These are phyloP conservation scores for Ascochyta viciae-villosae DNA, from an alignment of 2,329 filamentous ascomycete genomes.

Conservation along the genomic window DNA sequence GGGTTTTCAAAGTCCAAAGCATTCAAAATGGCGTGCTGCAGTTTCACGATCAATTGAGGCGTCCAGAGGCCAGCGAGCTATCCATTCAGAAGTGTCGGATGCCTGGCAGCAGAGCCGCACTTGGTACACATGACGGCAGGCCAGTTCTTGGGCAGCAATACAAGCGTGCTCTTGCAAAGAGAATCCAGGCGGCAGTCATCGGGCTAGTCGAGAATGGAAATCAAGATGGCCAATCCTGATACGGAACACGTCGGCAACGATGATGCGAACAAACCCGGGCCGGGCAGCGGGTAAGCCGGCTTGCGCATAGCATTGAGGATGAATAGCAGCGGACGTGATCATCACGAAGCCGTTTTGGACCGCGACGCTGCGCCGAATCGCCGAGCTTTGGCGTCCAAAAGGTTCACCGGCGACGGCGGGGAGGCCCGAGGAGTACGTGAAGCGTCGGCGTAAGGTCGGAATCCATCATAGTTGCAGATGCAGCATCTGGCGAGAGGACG, in stretches of 20 bases:
- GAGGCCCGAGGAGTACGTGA: neutral
- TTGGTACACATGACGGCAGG: neutral
- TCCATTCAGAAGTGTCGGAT: conserved; percentile 3
- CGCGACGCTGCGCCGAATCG: conserved; percentile 8
- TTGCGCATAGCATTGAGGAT: neutral
- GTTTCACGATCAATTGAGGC: neutral
- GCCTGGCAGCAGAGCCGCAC: conserved; percentile 10
- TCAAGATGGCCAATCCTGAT: neutral
- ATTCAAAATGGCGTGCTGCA: neutral
- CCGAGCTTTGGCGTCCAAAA: conserved; percentile 15
- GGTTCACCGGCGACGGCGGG: conserved; percentile 14
- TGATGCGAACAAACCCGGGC: neutral
- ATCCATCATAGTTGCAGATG: conserved; percentile 10
- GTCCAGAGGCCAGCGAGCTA: neutral
- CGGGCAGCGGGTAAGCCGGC: conserved; percentile 8
- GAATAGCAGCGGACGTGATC: neutral
- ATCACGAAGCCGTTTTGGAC: conserved; percentile 2
- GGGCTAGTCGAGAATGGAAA: neutral
- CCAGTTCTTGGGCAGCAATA: neutral
- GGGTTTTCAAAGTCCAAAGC: neutral
- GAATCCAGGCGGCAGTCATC: neutral
- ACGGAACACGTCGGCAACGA: neutral
- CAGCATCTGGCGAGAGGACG: neutral
- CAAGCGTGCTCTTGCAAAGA: neutral
- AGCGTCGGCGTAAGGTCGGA: conserved; percentile 9